Percentiles rank a stretch among this genome's conserved stretches.
Conservation (phyloP, 148 eudicot species). For the Bassia scoparia region DNA sequence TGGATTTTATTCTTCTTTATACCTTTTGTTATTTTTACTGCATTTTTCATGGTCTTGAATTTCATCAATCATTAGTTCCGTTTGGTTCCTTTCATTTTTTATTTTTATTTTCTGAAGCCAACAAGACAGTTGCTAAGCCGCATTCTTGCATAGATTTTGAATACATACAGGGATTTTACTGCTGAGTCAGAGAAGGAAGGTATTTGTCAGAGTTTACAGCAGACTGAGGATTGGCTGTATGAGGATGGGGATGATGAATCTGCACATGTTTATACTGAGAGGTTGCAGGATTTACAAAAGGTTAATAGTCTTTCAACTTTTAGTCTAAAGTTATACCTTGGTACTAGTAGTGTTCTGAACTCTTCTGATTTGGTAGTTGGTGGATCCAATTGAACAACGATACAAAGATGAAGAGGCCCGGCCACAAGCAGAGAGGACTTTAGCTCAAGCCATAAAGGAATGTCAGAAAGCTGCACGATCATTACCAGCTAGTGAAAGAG, state of each 20-base stretch:
- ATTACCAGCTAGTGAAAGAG: constrained; percentile 46
- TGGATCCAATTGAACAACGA: constrained; percentile 78
- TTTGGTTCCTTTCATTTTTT: not conserved
- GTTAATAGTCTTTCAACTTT: constrained; percentile 25
- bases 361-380: constrained; percentile 41
- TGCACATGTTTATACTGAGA: constrained; percentile 58
- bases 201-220: constrained; percentile 54
- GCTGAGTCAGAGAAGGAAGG: constrained; percentile 63
- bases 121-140: constrained; percentile 11
- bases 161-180: constrained; percentile 64
- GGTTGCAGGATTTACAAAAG: constrained; percentile 62
- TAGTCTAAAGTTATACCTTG: not conserved
- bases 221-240: constrained; percentile 94
- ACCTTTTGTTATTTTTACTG: not conserved
- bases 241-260: constrained; percentile 93
- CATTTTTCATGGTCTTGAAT: not conserved
- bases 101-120: not conserved
- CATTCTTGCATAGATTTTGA: constrained; percentile 56
- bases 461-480: constrained; percentile 42
- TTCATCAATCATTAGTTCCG: not conserved
- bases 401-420: constrained; percentile 74
- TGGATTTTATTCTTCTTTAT: not conserved
- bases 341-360: constrained; percentile 11
- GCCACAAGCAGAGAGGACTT: constrained; percentile 44
- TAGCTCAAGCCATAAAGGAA: constrained; percentile 43